These are phyloP conservation scores for Lathyrus tuberosus DNA, from an alignment of 306 rosid species.

Conservation along the genomic window DNA sequence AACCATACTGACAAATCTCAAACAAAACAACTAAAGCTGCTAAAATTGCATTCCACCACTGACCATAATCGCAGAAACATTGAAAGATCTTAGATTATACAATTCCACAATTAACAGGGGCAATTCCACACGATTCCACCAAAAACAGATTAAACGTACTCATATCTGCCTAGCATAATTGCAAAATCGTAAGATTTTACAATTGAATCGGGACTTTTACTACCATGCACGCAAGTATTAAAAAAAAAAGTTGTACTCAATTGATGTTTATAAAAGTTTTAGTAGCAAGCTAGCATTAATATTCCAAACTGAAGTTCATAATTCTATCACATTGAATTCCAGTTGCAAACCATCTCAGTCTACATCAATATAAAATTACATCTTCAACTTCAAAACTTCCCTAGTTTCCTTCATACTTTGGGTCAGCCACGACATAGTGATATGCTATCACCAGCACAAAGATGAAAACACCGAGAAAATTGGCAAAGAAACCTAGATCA, in stretches of 20 bases:
- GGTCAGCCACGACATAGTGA: constrained; percentile 90
- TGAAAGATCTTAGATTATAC: too few relatives aligned
- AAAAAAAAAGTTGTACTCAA: neutral
- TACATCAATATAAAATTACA: constrained; percentile 41
- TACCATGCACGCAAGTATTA: neutral
- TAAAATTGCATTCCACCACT: too few relatives aligned
- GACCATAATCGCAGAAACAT: too few relatives aligned
- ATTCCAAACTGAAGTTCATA: constrained; percentile 35
- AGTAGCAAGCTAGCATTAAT: constrained; percentile 32
- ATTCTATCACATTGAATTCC: constrained; percentile 41
- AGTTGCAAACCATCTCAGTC: constrained; percentile 38
- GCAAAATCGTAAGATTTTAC: too few relatives aligned
- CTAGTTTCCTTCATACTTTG: constrained; percentile 76
- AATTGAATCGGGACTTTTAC: too few relatives aligned
- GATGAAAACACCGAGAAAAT: constrained; percentile 84
- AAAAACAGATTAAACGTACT: too few relatives aligned
- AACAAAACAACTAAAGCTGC: too few relatives aligned
- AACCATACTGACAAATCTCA: too few relatives aligned
- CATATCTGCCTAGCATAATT: too few relatives aligned
- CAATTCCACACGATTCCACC: too few relatives aligned
- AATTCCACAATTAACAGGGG: too few relatives aligned
- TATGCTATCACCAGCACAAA: constrained; percentile 83
- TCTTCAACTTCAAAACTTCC: constrained; percentile 31
- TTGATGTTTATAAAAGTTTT: constrained; percentile 25
- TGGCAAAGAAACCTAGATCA: constrained; percentile 87